Base-by-base conservation (phyloP, 345 rosid genomes). In the Clarkia xantiana region DNA sequence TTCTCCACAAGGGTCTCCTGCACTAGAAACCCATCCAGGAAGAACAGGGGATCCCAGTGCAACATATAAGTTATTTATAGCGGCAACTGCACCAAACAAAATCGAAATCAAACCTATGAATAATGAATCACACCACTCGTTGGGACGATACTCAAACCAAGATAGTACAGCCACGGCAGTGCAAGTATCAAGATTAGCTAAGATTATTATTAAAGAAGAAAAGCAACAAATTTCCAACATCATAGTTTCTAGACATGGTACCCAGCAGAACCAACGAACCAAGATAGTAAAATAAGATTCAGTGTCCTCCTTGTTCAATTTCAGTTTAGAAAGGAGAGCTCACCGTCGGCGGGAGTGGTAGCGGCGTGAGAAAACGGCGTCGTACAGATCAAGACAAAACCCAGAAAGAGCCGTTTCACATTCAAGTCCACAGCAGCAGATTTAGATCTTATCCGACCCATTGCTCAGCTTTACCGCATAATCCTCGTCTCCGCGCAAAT, bases 1-100 rank as follows among this genome's bases (percentile, higher is more conserved):
- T 63, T 82, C 87, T 40, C 74, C 90, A 67, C 98, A 91, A 0
- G 98, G 98, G 68, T 91, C 98, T 76, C 98, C 98, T 44, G 59
- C 96, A 42, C 76, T 67, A 51, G 86, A 81, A 68, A 82, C 71
- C 99, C 99, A 93, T 42, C 96, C 95, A 49, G 96, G 95, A 59
- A 87, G 87, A 19, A 36, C 15, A 61, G 96, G 99, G 49, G 65
- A 62, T 14, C 95, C 87, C 59, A 93, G 73, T 1, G 99, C 75
- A 62, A 72, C 56, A 55, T 76, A 80, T 41, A 93, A 64, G 52
- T 68, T 77, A 57, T 78, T 87, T 51, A 93, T 84, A 1, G 95
- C 99, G 44, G 94, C 69, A 68, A 87, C 99, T 93, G 68, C 54
- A 53, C 57, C 63, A 61, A 73, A 7, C 36, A 29, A 29, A 29